These are phyloP conservation scores for Boletus rubropictus DNA, from an alignment of 768 basidiomycete genomes.

Conservation along the genomic window DNA sequence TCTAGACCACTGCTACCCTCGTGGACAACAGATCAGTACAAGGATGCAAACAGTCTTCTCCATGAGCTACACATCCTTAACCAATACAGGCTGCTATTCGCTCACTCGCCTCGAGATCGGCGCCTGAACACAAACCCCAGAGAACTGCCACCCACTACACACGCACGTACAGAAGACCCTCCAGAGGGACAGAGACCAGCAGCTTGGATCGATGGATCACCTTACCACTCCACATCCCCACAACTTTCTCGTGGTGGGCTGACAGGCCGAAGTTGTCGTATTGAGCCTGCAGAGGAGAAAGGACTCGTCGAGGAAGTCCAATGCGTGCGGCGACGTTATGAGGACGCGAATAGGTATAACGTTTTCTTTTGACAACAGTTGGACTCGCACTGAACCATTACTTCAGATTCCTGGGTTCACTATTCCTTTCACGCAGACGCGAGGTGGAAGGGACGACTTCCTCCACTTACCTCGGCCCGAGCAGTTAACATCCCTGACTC, in stretches of 20 bases:
- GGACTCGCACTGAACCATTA: conserved; percentile 4
- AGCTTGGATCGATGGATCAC: conserved; percentile 2
- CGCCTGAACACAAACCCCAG: neutral
- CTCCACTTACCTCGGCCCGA: neutral
- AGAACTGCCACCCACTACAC: neutral
- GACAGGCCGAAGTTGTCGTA: neutral
- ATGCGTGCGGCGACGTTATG: conserved; percentile 55
- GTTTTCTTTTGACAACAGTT: neutral
- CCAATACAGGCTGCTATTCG: conserved; percentile 53
- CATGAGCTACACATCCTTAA: conserved; percentile 66
- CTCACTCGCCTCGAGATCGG: conserved; percentile 12
- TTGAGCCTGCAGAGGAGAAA: conserved; percentile 6
- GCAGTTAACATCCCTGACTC: conserved; percentile 1
- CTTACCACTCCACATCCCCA: conserved; percentile 1
- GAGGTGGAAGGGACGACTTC: conserved; percentile 16
- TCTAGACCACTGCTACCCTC: conserved; percentile 16
- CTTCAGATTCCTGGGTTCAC: conserved; percentile 53
- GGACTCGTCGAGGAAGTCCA: conserved; percentile 36
- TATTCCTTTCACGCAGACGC: conserved; percentile 58
- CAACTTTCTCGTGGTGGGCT: conserved; percentile 1
- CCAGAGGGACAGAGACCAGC: neutral
- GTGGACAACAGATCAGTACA: conserved; percentile 40
- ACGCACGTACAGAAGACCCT: neutral
- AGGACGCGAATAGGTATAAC: conserved; percentile 58
- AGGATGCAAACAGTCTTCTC: conserved; percentile 56